phyloP scores from a whole-genome alignment of 495 filamentous ascomycete genomes.

The Trypethelium eluteriae region DNA sequence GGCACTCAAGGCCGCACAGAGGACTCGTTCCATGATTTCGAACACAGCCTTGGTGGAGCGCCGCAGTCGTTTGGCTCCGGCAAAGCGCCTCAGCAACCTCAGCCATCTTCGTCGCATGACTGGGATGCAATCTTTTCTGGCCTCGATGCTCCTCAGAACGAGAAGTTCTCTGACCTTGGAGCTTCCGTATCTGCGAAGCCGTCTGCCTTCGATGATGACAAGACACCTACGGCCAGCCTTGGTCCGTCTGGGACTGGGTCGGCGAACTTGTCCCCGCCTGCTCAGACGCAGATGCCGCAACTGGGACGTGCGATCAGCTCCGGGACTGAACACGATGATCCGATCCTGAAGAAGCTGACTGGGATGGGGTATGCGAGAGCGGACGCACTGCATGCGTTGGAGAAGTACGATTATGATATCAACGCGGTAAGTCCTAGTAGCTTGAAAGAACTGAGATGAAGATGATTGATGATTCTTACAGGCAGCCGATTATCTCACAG shows the following conservation, averaged over 20 bases:
- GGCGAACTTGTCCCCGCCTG: not conserved
- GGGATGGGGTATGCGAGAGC: conserved; percentile 81
- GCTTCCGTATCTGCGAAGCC: conserved; percentile 9
- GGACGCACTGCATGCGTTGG: conserved; percentile 73
- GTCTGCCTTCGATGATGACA: conserved; percentile 8
- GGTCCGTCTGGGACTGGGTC: not conserved
- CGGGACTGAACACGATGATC: conserved; percentile 77
- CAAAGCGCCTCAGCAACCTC: conserved; percentile 28
- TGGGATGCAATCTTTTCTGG: conserved; percentile 94
- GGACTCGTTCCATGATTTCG: conserved; percentile 48
- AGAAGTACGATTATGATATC: conserved; percentile 92
- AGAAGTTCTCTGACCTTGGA: conserved; percentile 15
- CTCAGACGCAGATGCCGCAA: conserved; percentile 27
- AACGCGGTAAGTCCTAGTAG: conserved; percentile 63
- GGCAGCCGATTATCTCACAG: conserved; percentile 34
- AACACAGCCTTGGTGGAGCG: conserved; percentile 30
- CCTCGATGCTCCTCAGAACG: conserved; percentile 49
- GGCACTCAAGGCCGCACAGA: conserved; percentile 44
- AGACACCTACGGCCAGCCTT: conserved; percentile 1
- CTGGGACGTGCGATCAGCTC: conserved; percentile 61
- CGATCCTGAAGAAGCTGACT: conserved; percentile 81
- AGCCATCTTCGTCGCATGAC: conserved; percentile 53
- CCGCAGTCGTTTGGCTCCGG: conserved; percentile 11
- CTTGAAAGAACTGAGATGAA: not conserved
- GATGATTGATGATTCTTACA: conserved; percentile 10